phyloP scores from a whole-genome alignment of 495 filamentous ascomycete species.

The Aspergillus olivimuriae region DNA sequence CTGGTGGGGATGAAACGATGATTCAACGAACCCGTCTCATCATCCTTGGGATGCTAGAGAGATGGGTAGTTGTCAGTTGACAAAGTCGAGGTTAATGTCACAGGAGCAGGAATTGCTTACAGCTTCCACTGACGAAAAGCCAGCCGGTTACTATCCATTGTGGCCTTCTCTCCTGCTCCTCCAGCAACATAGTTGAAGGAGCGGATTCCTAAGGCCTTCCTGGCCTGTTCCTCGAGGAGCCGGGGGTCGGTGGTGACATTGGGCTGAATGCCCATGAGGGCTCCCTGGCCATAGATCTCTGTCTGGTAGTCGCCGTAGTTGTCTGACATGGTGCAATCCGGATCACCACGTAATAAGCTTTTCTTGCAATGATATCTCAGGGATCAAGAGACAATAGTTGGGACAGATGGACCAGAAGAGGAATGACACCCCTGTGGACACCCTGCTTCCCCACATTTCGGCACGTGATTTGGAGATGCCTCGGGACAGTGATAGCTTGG shows the following conservation, averaged over 20 bases:
- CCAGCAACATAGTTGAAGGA: slow-evolving; percentile 57
- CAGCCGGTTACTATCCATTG: slow-evolving; percentile 58
- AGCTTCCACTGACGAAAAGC: slow-evolving; percentile 63
- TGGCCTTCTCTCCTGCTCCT: slow-evolving; percentile 59
- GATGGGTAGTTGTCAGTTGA: no score
- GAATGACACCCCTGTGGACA: no score
- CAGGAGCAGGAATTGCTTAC: no score
- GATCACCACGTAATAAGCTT: no score
- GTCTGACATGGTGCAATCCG: slow-evolving; percentile 27
- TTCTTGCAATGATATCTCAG: no score
- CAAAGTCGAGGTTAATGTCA: no score
- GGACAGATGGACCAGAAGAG: no score
- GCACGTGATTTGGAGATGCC: no score
- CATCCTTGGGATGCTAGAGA: slow-evolving; percentile 36
- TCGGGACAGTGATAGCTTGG: no score
- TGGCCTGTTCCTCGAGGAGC: slow-evolving; percentile 51
- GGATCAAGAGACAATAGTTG: no score
- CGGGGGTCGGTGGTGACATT: slow-evolving; percentile 56
- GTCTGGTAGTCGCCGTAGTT: slow-evolving; percentile 42
- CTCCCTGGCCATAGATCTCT: slow-evolving; percentile 45
- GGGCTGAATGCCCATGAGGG: slow-evolving; percentile 40
- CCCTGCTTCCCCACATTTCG: no score
- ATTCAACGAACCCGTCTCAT: slow-evolving; percentile 26
- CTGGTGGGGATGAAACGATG: neutral
- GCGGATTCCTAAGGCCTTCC: slow-evolving; percentile 36